Conservation (phyloP, 257 asterid genomes). For the Jacaranda copaia region DNA sequence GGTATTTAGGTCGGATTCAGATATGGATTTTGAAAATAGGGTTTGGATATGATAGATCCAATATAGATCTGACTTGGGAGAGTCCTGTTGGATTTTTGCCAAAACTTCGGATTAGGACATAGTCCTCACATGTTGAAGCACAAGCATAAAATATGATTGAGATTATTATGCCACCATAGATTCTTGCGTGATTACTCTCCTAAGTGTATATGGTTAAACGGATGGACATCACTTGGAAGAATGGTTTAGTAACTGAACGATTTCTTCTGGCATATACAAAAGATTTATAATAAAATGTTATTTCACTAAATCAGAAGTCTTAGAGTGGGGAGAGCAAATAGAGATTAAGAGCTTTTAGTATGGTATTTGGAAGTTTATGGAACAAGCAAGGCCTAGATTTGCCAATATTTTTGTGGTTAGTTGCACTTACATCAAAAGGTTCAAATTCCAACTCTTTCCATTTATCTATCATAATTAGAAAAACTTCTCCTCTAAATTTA, state of each 20-base stretch:
- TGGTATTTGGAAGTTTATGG: neutral
- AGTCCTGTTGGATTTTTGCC: neutral
- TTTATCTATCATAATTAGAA: no score
- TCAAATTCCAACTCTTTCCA: no score
- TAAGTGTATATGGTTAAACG: neutral
- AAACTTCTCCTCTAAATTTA: no score
- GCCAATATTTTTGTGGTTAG: neutral
- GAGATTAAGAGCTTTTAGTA: neutral
- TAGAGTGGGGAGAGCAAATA: no score
- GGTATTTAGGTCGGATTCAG: no score
- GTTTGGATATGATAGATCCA: no score
- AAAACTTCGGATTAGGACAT: neutral
- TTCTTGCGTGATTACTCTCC: neutral
- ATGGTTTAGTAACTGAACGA: neutral
- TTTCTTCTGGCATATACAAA: neutral
- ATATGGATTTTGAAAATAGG: no score
- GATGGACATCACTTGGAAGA: neutral
- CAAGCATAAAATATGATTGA: neutral
- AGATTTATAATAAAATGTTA: neutral
- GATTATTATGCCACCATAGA: neutral
- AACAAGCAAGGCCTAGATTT: conserved; percentile 13
- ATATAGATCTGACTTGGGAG: no score
- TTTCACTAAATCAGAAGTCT: neutral
- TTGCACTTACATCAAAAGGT: no score
- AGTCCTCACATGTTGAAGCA: neutral